Conservation (phyloP, 2,329 filamentous ascomycete genomes). For the Byssothecium circinans region DNA sequence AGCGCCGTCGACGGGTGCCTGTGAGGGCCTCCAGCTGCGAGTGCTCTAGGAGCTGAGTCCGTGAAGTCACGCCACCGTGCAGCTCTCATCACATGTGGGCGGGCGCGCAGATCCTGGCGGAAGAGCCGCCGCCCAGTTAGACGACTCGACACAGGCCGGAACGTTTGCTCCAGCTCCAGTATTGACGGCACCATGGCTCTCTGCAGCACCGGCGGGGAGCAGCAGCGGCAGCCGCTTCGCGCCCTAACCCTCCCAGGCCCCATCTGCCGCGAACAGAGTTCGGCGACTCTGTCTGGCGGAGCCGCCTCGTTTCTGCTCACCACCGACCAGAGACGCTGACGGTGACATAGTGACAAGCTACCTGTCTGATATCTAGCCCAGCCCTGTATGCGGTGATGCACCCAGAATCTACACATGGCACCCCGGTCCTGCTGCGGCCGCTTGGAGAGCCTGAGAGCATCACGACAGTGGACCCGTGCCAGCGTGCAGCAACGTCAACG, state of each 20-base stretch:
- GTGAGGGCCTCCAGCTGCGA: too few relatives aligned
- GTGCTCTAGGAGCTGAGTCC: too few relatives aligned
- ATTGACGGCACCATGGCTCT: slow-evolving; percentile 7
- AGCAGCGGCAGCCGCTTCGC: neutral
- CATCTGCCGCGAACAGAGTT: neutral
- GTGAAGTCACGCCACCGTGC: neutral
- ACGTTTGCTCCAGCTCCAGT: slow-evolving; percentile 10
- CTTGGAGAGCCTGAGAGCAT: slow-evolving; percentile 12
- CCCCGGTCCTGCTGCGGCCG: slow-evolving; percentile 29
- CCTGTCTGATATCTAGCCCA: neutral
- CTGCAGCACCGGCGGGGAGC: slow-evolving; percentile 2
- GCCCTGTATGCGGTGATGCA: neutral
- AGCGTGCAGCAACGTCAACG: slow-evolving; percentile 12
- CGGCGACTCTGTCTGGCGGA: neutral
- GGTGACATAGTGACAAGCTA: neutral
- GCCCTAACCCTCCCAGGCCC: too few relatives aligned
- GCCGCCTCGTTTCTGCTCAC: neutral
- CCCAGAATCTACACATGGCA: slow-evolving; percentile 39
- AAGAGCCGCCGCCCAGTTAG: slow-evolving; percentile 28
- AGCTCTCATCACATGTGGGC: slow-evolving; percentile 7
- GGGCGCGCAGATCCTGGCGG: slow-evolving; percentile 27
- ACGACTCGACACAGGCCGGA: slow-evolving; percentile 7
- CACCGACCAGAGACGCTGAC: neutral
- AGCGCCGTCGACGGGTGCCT: too few relatives aligned
- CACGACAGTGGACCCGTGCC: slow-evolving; percentile 5